Evolutionary conservation across 2,329 filamentous ascomycete genomes (phyloP).

Genomic region (Sordariomycetes sp.): DNA sequence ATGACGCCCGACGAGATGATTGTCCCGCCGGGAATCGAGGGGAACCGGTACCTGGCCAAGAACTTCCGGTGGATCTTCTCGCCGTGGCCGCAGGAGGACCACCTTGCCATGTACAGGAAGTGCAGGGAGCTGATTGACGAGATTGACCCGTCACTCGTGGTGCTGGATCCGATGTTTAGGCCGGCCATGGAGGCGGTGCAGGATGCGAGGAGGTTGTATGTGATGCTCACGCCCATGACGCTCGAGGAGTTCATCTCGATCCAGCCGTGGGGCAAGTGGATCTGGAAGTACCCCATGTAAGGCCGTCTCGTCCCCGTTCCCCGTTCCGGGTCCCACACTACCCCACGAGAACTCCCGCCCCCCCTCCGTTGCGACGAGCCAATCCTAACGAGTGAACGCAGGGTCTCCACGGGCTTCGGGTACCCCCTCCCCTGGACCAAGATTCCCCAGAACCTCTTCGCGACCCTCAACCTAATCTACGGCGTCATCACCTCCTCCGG

Average conservation of each 20-base stretch:
- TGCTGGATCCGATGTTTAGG: conserved; percentile 16
- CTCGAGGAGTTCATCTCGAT: conserved; percentile 21
- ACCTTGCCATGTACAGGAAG: conserved; percentile 14
- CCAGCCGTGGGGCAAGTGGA: conserved; percentile 21
- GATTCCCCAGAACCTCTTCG: conserved; percentile 24
- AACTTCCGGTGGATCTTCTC: conserved; percentile 11
- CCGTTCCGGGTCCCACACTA: background rate
- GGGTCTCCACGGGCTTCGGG: conserved; percentile 18
- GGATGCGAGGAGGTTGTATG: conserved; percentile 16
- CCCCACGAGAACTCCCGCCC: too few species aligned
- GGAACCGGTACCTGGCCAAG: conserved; percentile 6
- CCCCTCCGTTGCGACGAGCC: background rate
- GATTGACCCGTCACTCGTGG: conserved; percentile 17
- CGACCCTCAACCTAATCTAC: conserved; percentile 10
- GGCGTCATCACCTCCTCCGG: conserved; percentile 7
- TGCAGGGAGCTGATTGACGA: conserved; percentile 13
- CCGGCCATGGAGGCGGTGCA: conserved; percentile 12
- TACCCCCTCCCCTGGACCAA: conserved; percentile 29
- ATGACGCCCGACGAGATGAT: conserved; percentile 8
- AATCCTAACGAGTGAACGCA: background rate
- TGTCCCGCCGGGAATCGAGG: conserved; percentile 9
- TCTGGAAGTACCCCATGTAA: conserved; percentile 26
- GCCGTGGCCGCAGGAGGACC: conserved; percentile 17
- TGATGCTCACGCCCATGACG: conserved; percentile 27
- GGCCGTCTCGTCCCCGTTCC: conserved; percentile 7